A percentile compares a stretch with the other conserved stretches of the same genome.
These are phyloP conservation scores for Rosellinia necatrix DNA, from an alignment of 2,329 filamentous ascomycete species.

Conservation along the genomic window DNA sequence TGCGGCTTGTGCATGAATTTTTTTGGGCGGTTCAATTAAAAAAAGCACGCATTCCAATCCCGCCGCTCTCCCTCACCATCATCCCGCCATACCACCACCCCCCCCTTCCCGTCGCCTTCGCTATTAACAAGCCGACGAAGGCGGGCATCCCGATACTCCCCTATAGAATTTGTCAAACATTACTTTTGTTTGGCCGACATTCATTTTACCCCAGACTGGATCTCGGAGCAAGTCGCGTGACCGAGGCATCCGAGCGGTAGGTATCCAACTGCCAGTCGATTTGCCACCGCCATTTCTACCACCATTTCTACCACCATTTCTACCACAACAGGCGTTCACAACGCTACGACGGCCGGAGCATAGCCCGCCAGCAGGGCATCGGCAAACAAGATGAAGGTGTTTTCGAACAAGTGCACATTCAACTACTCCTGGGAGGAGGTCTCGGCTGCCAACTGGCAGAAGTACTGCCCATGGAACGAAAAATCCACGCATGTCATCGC, in stretches of 20 bases:
- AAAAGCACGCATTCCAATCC: constrained; percentile 18
- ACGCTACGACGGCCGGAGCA: constrained; percentile 1
- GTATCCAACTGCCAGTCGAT: constrained; percentile 8
- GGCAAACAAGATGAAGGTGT: constrained; percentile 81
- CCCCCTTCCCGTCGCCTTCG: constrained; percentile 16
- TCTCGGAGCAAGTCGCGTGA: constrained; percentile 23
- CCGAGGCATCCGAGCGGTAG: constrained; percentile 33
- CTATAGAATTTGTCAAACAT: not conserved
- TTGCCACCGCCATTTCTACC: constrained; percentile 12
- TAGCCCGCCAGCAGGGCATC: not conserved
- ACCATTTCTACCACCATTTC: no score
- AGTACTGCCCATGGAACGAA: constrained; percentile 99
- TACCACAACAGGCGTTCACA: constrained; percentile 9
- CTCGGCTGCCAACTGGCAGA: constrained; percentile 95
- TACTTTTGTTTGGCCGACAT: not conserved
- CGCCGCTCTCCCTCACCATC: not conserved
- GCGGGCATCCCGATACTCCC: not conserved
- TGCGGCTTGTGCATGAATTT: constrained; percentile 24
- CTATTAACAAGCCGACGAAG: constrained; percentile 11
- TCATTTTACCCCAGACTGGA: constrained; percentile 9
- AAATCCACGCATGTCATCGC: constrained; percentile 96
- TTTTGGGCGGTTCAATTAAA: constrained; percentile 28
- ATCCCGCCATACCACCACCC: constrained; percentile 7
- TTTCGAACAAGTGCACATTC: constrained; percentile 86
- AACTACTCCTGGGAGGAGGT: constrained; percentile 99